Percentiles rank a stretch among this genome's conserved stretches.
phyloP scores from a whole-genome alignment of 179 eudicot genomes.

The Silene vulgaris region DNA sequence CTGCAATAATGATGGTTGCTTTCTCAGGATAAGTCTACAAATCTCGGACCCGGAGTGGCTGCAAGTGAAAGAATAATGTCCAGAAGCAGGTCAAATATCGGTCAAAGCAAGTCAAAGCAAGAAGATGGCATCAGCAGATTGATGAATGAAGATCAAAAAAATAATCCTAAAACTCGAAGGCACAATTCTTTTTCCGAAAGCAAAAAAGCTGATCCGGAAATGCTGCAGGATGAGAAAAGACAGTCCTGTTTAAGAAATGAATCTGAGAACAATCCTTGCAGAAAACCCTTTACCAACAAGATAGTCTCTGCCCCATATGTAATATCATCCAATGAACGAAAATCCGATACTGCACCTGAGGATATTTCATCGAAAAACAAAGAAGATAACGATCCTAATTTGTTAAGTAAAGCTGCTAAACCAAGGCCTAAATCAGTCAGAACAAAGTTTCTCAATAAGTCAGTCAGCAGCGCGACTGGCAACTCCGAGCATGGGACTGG shows the following conservation, averaged over 20 bases:
- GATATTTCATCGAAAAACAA: background rate
- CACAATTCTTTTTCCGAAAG: conserved; percentile 24
- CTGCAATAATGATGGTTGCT: background rate
- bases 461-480: conserved; percentile 23
- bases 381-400: conserved; percentile 15
- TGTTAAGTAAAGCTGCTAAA: conserved; percentile 28
- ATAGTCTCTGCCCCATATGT: conserved; percentile 18
- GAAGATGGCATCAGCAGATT: background rate
- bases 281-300: conserved; percentile 27
- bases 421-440: conserved; percentile 59
- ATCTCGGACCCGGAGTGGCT: conserved; percentile 3
- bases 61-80: conserved; percentile 17
- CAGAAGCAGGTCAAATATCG: conserved; percentile 22
- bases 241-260: background rate
- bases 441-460: conserved; percentile 36
- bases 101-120: conserved; percentile 13
- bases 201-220: background rate
- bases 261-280: conserved; percentile 7
- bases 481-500: conserved; percentile 15
- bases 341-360: background rate
- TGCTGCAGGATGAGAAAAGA: conserved; percentile 5
- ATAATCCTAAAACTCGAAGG: conserved; percentile 9
- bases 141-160: conserved; percentile 4
- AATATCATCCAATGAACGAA: background rate
- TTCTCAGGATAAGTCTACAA: conserved; percentile 8